These are phyloP conservation scores for Puccinia novopanici DNA, from an alignment of 1,284 basidiomycete species.

Conservation along the genomic window DNA sequence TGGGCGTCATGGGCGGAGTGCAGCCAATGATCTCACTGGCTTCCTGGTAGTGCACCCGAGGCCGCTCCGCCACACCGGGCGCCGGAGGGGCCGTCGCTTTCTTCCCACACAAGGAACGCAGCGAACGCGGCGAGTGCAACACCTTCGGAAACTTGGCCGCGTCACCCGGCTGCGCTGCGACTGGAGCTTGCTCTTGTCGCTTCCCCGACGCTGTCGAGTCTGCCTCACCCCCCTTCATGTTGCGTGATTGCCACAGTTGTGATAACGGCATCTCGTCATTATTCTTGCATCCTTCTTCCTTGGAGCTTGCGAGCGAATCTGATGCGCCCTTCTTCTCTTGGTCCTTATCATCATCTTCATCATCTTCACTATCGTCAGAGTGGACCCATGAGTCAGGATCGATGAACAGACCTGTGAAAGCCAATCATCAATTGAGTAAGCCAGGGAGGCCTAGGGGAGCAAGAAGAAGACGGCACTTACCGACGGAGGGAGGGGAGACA, in stretches of 20 bases:
- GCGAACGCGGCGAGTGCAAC: neutral
- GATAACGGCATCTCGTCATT: neutral
- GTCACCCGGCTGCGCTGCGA: neutral
- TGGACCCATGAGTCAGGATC: neutral
- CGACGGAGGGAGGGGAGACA: neutral
- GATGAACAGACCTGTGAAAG: neutral
- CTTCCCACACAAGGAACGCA: neutral
- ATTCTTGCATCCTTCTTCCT: neutral
- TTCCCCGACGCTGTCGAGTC: neutral
- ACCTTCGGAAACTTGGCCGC: neutral
- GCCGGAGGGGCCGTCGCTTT: neutral
- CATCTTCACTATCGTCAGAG: neutral
- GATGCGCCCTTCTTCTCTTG: neutral
- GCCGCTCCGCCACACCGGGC: neutral
- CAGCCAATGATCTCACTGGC: neutral
- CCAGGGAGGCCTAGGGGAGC: neutral
- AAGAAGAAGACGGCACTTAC: neutral
- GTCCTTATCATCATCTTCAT: neutral
- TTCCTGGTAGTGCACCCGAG: neutral
- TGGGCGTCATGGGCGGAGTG: neutral
- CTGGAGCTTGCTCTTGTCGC: neutral
- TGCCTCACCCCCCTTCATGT: neutral
- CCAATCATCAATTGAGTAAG: neutral
- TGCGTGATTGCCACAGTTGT: neutral
- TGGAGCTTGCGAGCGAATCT: too few relatives aligned